phyloP scores from a whole-genome alignment of 768 basidiomycete genomes.

The Austroboletus eburneus region DNA sequence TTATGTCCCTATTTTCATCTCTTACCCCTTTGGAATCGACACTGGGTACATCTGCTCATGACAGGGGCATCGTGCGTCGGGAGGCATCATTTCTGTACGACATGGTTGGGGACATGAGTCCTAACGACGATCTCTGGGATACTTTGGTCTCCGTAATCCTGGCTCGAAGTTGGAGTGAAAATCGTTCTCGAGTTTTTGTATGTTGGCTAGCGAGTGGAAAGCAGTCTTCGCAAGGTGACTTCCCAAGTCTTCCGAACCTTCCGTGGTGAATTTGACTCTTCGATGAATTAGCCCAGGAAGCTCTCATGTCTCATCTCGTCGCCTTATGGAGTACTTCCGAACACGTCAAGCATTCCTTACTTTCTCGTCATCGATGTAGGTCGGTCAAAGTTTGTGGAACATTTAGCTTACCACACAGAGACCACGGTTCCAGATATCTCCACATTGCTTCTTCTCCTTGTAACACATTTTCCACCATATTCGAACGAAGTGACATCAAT shows the following conservation, averaged over 20 bases:
- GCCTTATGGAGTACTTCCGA: constrained; percentile 72
- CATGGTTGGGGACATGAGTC: constrained; percentile 49
- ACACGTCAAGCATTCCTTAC: constrained; percentile 75
- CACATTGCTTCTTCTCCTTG: constrained; percentile 57
- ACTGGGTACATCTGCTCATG: constrained; percentile 28
- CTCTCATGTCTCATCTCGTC: constrained; percentile 46
- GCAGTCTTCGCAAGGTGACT: constrained; percentile 30
- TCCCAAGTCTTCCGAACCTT: constrained; percentile 10
- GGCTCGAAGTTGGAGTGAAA: constrained; percentile 55
- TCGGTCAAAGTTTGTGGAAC: constrained; percentile 9
- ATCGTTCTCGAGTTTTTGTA: constrained; percentile 57
- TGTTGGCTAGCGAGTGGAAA: constrained; percentile 61
- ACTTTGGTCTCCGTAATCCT: constrained; percentile 43
- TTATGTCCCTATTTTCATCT: constrained; percentile 56
- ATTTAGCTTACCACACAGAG: background rate
- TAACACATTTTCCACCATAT: constrained; percentile 55
- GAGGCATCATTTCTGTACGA: constrained; percentile 50
- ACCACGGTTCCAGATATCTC: constrained; percentile 58
- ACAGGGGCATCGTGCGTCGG: constrained; percentile 45
- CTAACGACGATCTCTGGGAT: constrained; percentile 51
- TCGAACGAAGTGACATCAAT: constrained; percentile 45
- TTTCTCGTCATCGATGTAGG: constrained; percentile 74
- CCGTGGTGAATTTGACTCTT: constrained; percentile 4
- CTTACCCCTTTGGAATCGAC: constrained; percentile 31
- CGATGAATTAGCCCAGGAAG: constrained; percentile 35